These are phyloP conservation scores for Emergomyces orientalis DNA, from an alignment of 2,329 filamentous ascomycete species.

Conservation along the genomic window DNA sequence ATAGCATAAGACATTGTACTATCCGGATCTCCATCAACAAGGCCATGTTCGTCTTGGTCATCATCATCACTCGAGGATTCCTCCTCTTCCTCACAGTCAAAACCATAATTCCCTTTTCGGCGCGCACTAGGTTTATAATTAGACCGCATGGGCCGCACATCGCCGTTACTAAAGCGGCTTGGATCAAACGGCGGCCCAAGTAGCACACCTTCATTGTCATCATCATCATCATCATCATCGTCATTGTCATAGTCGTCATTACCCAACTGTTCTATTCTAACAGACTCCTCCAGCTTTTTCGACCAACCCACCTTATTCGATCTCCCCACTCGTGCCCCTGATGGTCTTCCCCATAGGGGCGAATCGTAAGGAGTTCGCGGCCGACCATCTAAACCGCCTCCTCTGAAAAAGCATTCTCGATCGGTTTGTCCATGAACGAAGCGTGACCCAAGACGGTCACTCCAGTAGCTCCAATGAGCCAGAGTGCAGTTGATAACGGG, in stretches of 20 bases:
- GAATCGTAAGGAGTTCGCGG: constrained; percentile 89
- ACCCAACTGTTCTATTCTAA: constrained; percentile 58
- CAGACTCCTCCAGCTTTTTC: constrained; percentile 42
- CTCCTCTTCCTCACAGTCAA: constrained; percentile 35
- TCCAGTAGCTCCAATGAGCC: constrained; percentile 91
- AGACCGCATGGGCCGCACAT: background rate
- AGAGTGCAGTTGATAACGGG: constrained; percentile 75
- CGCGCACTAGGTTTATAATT: constrained; percentile 2
- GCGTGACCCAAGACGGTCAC: constrained; percentile 93
- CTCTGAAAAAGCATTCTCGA: constrained; percentile 99
- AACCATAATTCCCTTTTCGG: constrained; percentile 29
- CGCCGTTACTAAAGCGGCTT: constrained; percentile 3
- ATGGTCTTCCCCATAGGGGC: constrained; percentile 99
- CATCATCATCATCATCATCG: constrained; percentile 40
- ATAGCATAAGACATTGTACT: constrained; percentile 38
- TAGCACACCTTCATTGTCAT: constrained; percentile 33
- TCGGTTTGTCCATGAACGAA: constrained; percentile 92
- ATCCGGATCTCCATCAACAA: constrained; percentile 29
- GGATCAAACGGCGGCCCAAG: constrained; percentile 8
- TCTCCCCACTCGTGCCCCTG: constrained; percentile 66
- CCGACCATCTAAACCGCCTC: constrained; percentile 99
- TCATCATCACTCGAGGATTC: constrained; percentile 37
- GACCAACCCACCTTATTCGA: constrained; percentile 45
- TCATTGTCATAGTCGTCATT: constrained; percentile 42
- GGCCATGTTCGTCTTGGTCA: constrained; percentile 45